Percentiles rank a stretch among this genome's conserved stretches.
These are phyloP conservation scores for Xylaria sp. DNA, from an alignment of 2,329 filamentous ascomycete species.

Conservation along the genomic window DNA sequence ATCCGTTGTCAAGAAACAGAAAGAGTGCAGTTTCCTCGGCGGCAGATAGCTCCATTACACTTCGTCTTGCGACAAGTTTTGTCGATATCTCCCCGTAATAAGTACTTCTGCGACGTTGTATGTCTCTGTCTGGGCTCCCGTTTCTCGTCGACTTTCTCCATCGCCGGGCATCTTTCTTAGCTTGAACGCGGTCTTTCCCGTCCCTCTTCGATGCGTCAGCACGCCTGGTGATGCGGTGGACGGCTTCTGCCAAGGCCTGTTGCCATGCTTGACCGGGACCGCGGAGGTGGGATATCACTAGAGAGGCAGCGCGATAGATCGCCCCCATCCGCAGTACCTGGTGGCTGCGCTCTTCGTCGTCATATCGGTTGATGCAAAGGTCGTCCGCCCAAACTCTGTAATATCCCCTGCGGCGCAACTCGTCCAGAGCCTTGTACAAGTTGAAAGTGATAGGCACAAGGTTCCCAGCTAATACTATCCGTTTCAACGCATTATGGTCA, in stretches of 20 bases:
- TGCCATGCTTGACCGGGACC: constrained; percentile 5
- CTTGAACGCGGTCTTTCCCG: neutral
- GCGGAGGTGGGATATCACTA: constrained; percentile 21
- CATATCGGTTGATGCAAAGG: constrained; percentile 28
- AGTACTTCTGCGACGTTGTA: neutral
- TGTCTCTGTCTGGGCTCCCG: neutral
- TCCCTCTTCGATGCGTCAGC: neutral
- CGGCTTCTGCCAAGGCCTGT: constrained; percentile 7
- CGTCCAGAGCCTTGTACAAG: constrained; percentile 21
- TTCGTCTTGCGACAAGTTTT: neutral
- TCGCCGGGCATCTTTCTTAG: constrained; percentile 10
- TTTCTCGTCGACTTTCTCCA: constrained; percentile 6
- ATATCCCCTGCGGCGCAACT: constrained; percentile 15
- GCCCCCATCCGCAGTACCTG: constrained; percentile 25
- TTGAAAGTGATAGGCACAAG: constrained; percentile 22
- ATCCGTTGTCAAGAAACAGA: constrained; percentile 20
- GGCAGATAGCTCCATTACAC: constrained; percentile 16
- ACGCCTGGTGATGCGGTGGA: constrained; percentile 9
- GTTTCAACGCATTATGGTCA: constrained; percentile 11
- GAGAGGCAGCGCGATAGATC: constrained; percentile 23
- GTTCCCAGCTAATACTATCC: constrained; percentile 14
- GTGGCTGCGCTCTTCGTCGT: constrained; percentile 22
- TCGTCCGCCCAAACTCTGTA: constrained; percentile 26
- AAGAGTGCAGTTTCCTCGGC: constrained; percentile 23
- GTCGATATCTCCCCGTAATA: constrained; percentile 2